These are phyloP conservation scores for Eutrema heterophyllum DNA, from an alignment of 345 rosid genomes.

Conservation along the genomic window DNA sequence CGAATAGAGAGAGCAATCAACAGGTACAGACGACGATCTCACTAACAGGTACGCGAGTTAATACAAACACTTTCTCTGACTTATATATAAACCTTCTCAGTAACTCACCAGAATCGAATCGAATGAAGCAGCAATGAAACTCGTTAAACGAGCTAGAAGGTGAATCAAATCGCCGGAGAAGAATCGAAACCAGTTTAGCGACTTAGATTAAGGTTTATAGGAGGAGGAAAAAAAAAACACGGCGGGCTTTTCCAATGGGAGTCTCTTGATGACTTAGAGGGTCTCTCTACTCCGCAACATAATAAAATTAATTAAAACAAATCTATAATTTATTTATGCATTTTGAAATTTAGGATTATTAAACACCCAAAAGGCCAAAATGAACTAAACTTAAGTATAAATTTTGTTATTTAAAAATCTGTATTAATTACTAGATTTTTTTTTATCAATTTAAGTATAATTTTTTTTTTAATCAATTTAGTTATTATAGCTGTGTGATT, in stretches of 20 bases:
- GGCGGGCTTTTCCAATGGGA: background rate
- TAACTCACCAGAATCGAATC: background rate
- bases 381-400: background rate
- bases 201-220: background rate
- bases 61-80: background rate
- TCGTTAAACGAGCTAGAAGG: background rate
- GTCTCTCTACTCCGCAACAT: background rate
- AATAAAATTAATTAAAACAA: background rate
- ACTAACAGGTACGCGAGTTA: background rate
- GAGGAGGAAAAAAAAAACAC: background rate
- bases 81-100: background rate
- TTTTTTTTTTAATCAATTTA: background rate
- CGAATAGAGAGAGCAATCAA: background rate
- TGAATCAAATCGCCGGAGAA: constrained; percentile 11
- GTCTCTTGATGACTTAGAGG: background rate
- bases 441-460: background rate
- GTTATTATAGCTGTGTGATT: background rate
- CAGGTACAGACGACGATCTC: background rate
- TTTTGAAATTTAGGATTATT: background rate
- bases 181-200: background rate
- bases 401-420: background rate
- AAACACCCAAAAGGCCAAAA: background rate
- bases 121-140: background rate
- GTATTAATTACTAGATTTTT: background rate
- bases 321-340: background rate